These are phyloP conservation scores for Podospora tetraspora DNA, from an alignment of 495 filamentous ascomycete species.

Conservation along the genomic window DNA sequence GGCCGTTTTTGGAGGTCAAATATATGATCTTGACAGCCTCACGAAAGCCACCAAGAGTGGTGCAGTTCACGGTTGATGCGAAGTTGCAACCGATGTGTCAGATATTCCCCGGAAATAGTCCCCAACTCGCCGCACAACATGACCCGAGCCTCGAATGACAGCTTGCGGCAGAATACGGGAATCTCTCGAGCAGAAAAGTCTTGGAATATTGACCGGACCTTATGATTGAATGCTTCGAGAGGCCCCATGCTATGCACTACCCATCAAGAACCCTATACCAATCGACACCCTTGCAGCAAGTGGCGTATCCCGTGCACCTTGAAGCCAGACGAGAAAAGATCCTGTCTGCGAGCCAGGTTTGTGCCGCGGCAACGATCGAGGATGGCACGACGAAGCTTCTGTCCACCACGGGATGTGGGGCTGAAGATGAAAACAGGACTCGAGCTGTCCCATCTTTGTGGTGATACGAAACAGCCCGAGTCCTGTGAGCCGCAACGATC, in stretches of 20 bases:
- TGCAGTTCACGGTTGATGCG: too few species aligned
- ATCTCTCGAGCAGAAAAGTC: background rate
- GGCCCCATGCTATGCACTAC: background rate
- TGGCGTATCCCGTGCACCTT: background rate
- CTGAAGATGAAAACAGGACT: background rate
- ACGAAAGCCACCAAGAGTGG: too few species aligned
- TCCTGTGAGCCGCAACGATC: background rate
- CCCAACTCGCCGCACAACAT: background rate
- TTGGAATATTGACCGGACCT: background rate
- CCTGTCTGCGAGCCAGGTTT: background rate
- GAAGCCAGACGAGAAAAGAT: background rate
- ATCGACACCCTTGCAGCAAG: background rate
- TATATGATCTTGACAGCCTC: background rate
- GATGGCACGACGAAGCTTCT: background rate
- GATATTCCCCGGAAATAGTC: background rate
- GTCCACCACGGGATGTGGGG: background rate
- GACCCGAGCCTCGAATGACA: too few species aligned
- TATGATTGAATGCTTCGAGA: background rate
- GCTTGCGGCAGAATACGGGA: background rate
- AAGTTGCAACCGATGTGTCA: background rate
- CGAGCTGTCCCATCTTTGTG: background rate
- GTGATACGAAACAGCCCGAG: background rate
- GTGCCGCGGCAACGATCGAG: background rate
- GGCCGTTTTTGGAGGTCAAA: background rate
- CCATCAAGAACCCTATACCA: background rate